phyloP scores from a whole-genome alignment of 352 stramenopile genomes.

The Pythium brachiatum region DNA sequence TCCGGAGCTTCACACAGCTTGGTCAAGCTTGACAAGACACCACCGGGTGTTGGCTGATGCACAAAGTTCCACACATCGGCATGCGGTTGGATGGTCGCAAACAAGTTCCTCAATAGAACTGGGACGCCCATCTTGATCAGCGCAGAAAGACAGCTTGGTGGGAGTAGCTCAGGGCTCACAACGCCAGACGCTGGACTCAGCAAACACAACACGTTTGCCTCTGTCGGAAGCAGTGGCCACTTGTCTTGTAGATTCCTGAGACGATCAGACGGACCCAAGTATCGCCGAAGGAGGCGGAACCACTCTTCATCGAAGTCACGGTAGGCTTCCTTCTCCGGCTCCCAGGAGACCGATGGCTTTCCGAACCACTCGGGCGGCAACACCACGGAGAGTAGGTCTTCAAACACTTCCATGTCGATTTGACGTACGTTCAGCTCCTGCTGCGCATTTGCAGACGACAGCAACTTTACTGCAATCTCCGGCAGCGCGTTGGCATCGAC shows the following conservation, averaged over 20 bases:
- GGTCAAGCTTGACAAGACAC: conserved; percentile 35
- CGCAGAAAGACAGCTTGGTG: conserved; percentile 20
- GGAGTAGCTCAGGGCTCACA: conserved; percentile 52
- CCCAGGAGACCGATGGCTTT: conserved; percentile 30
- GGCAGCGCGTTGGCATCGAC: conserved; percentile 42
- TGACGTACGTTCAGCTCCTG: conserved; percentile 47
- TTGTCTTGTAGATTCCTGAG: conserved; percentile 51
- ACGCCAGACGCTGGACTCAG: conserved; percentile 47
- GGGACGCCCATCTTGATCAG: conserved; percentile 39
- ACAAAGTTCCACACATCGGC: conserved; percentile 70
- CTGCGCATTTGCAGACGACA: conserved; percentile 32
- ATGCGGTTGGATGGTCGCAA: conserved; percentile 49
- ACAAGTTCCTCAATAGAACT: conserved; percentile 53
- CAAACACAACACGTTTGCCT: conserved; percentile 34
- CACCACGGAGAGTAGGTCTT: conserved; percentile 47
- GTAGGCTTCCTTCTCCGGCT: conserved; percentile 19
- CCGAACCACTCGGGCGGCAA: conserved; percentile 51
- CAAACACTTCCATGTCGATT: conserved; percentile 49
- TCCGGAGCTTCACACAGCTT: conserved; percentile 9
- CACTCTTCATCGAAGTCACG: conserved; percentile 42
- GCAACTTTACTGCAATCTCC: conserved; percentile 25
- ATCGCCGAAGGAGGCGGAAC: conserved; percentile 63
- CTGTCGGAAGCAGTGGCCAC: conserved; percentile 69
- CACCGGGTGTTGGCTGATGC: conserved; percentile 59
- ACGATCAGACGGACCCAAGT: conserved; percentile 46